Percentiles rank a stretch among this genome's conserved stretches.
Evolutionary conservation across 768 basidiomycete species (phyloP).

Genomic region (Phylloporus arenicola): DNA sequence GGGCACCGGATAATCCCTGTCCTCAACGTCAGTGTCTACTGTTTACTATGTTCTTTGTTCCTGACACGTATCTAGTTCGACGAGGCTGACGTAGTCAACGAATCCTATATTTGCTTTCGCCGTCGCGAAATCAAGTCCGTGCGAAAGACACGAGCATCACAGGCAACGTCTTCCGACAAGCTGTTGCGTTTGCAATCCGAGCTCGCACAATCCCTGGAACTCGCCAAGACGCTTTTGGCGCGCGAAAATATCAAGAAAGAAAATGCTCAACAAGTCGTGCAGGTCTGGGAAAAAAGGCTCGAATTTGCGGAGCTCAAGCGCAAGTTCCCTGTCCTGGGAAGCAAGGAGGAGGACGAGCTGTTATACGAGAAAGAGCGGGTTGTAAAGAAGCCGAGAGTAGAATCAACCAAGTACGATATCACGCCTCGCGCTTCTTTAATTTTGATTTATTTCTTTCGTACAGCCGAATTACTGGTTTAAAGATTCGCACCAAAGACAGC

Average conservation of each 20-base stretch:
- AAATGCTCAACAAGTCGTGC: constrained; percentile 47
- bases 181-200: constrained; percentile 46
- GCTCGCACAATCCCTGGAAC: constrained; percentile 1
- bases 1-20: constrained; percentile 84
- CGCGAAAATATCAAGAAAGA: constrained; percentile 79
- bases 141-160: constrained; percentile 90
- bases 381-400: constrained; percentile 50
- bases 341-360: constrained; percentile 66
- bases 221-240: constrained; percentile 28
- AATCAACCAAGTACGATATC: constrained; percentile 11
- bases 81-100: constrained; percentile 43
- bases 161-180: constrained; percentile 85
- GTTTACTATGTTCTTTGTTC: background rate
- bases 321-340: constrained; percentile 55
- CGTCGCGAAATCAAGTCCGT: constrained; percentile 90
- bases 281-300: constrained; percentile 76
- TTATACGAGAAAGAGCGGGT: constrained; percentile 67
- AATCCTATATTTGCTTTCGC: constrained; percentile 96
- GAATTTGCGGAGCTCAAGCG: constrained; percentile 76
- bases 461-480: constrained; percentile 48
- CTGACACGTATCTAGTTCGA: constrained; percentile 51
- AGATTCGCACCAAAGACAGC: constrained; percentile 46
- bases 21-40: constrained; percentile 63
- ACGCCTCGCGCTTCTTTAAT: too few species aligned
- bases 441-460: constrained; percentile 1